These are phyloP conservation scores for Kitagawia praeruptora DNA, from an alignment of 129 eudicot species.

Conservation along the genomic window DNA sequence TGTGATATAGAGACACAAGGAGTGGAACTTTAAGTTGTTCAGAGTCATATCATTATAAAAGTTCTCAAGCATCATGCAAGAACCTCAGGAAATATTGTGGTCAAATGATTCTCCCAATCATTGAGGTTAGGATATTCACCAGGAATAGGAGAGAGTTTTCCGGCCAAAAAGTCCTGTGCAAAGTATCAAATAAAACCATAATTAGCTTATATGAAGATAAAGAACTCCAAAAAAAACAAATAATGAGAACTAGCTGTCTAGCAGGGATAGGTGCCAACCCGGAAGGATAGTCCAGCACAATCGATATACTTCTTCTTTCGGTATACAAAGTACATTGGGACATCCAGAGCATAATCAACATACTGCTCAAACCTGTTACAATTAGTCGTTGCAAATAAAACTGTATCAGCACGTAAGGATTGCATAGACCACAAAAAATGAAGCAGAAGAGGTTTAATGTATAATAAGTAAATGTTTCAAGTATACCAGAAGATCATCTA, in stretches of 20 bases:
- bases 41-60: not conserved
- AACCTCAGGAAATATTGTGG: constrained; percentile 96
- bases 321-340: constrained; percentile 92
- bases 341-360: constrained; percentile 97
- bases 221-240: not conserved
- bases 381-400: constrained; percentile 11
- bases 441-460: not conserved
- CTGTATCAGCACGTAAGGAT: not conserved
- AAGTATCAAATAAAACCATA: constrained; percentile 4
- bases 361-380: constrained; percentile 85
- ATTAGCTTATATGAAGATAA: not conserved
- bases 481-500: not conserved
- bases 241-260: not conserved
- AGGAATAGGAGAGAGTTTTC: constrained; percentile 76
- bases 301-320: constrained; percentile 78
- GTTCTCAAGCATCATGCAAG: not conserved
- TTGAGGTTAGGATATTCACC: constrained; percentile 81
- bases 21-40: not conserved
- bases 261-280: constrained; percentile 46
- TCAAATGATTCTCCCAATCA: constrained; percentile 98
- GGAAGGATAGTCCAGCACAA: constrained; percentile 85
- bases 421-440: not conserved
- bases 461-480: not conserved
- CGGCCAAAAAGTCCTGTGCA: constrained; percentile 77
- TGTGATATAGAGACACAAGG: not conserved